Conservation (phyloP, 2,329 filamentous ascomycete species). For the Orbilia ellipsospora region DNA sequence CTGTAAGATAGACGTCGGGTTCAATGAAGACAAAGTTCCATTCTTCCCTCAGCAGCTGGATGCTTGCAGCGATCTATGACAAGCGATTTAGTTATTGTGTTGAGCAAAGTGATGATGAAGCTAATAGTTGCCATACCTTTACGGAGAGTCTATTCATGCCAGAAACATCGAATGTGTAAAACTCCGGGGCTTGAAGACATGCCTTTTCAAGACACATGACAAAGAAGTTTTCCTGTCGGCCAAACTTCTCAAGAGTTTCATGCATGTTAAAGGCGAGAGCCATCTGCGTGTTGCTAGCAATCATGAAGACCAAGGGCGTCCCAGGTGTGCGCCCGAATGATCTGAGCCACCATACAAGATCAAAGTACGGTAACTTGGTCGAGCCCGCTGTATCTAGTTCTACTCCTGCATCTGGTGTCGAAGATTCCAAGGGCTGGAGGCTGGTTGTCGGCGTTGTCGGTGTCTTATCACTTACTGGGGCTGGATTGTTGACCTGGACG, state of each 20-base stretch:
- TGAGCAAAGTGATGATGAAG: slow-evolving; percentile 2
- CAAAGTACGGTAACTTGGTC: slow-evolving; percentile 47
- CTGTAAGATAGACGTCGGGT: slow-evolving; percentile 52
- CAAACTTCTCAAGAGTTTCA: slow-evolving; percentile 35
- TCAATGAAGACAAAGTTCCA: slow-evolving; percentile 50
- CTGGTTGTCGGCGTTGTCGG: slow-evolving; percentile 17
- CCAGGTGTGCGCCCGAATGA: slow-evolving; percentile 44
- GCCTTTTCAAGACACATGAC: slow-evolving; percentile 46
- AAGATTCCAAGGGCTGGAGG: neutral
- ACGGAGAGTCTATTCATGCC: slow-evolving; percentile 49
- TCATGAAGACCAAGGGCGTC: slow-evolving; percentile 43
- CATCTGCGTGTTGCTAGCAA: slow-evolving; percentile 46
- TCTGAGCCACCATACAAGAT: slow-evolving; percentile 51
- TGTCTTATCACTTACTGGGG: neutral
- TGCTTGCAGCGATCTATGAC: slow-evolving; percentile 41
- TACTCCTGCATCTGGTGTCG: slow-evolving; percentile 10
- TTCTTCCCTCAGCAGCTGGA: slow-evolving; percentile 42
- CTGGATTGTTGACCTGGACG: slow-evolving; percentile 35
- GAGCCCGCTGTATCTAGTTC: slow-evolving; percentile 40
- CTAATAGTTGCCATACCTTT: slow-evolving; percentile 28
- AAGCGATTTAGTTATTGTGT: slow-evolving; percentile 29
- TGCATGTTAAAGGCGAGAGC: slow-evolving; percentile 53
- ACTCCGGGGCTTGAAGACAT: slow-evolving; percentile 46
- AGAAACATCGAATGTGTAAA: slow-evolving; percentile 45
- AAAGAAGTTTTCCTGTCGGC: slow-evolving; percentile 37